phyloP scores from a whole-genome alignment of 495 filamentous ascomycete species.

The Lasiosphaeria ovina region DNA sequence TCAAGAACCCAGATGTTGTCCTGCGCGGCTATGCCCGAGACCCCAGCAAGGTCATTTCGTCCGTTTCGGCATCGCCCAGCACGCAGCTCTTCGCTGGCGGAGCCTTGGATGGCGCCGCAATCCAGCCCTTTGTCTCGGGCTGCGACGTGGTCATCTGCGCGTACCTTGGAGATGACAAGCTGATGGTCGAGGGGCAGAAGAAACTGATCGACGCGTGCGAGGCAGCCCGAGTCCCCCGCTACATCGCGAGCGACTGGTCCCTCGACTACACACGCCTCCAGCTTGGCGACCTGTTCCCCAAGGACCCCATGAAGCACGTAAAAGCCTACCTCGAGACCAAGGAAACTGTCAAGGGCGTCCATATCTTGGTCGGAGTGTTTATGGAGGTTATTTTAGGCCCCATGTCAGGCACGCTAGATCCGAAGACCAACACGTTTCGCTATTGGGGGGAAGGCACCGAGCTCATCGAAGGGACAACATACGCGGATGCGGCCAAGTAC shows the following conservation, averaged over 20 bases:
- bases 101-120: background rate
- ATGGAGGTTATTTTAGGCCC: conserved; percentile 26
- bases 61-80: conserved; percentile 1
- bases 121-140: conserved; percentile 8
- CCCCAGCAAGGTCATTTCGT: conserved; percentile 2
- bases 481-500: conserved; percentile 36
- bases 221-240: conserved; percentile 36
- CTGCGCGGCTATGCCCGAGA: conserved; percentile 9
- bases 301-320: conserved; percentile 46
- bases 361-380: conserved; percentile 35
- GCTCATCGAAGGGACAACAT: conserved; percentile 34
- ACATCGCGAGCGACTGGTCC: conserved; percentile 45
- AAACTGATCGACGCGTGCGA: conserved; percentile 45
- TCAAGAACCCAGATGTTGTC: background rate
- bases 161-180: conserved; percentile 40
- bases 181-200: conserved; percentile 49
- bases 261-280: conserved; percentile 42
- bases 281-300: conserved; percentile 37
- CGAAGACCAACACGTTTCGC: conserved; percentile 20
- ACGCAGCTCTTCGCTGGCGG: conserved; percentile 6
- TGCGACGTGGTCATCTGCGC: conserved; percentile 38
- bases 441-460: conserved; percentile 40
- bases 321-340: conserved; percentile 42
- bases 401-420: conserved; percentile 24
- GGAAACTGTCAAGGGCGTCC: conserved; percentile 36